These are phyloP conservation scores for Endogone sp. DNA, from an alignment of 192 early-diverging fungal genomes.

Conservation along the genomic window DNA sequence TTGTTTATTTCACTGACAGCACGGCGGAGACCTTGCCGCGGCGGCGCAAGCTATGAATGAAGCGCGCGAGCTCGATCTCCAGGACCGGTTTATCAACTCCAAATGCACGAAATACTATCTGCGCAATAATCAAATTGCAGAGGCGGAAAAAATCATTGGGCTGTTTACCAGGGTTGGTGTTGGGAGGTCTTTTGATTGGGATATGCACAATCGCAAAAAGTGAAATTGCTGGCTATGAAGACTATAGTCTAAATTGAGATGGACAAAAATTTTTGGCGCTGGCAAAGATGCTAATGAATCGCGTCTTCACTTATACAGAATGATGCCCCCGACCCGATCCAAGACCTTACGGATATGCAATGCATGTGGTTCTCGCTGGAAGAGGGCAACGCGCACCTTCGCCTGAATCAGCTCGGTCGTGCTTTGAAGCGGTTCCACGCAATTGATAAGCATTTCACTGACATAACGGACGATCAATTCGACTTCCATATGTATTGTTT, in stretches of 20 bases:
- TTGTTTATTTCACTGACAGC: constrained; percentile 40
- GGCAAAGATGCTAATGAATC: too few species aligned
- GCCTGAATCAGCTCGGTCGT: constrained; percentile 64
- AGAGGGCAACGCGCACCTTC: constrained; percentile 65
- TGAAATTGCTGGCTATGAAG: too few species aligned
- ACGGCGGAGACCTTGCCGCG: constrained; percentile 66
- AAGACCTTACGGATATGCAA: constrained; percentile 89
- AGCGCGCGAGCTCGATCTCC: constrained; percentile 84
- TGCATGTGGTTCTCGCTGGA: constrained; percentile 87
- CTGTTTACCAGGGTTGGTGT: constrained; percentile 74
- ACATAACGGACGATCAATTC: constrained; percentile 89
- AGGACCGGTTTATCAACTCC: constrained; percentile 93
- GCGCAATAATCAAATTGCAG: constrained; percentile 69
- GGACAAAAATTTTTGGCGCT: too few species aligned
- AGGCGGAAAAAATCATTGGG: constrained; percentile 82
- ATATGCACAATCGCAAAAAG: too few species aligned
- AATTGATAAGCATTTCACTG: constrained; percentile 75
- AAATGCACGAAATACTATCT: constrained; percentile 95
- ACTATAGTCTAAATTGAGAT: too few species aligned
- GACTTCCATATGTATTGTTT: constrained; percentile 95
- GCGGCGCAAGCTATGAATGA: constrained; percentile 83
- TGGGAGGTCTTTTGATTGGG: too few species aligned
- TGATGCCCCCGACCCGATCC: constrained; percentile 61
- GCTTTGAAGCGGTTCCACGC: constrained; percentile 89
- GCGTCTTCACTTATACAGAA: constrained; percentile 25